phyloP scores from a whole-genome alignment of 306 rosid species.

The Malus asiatica region DNA sequence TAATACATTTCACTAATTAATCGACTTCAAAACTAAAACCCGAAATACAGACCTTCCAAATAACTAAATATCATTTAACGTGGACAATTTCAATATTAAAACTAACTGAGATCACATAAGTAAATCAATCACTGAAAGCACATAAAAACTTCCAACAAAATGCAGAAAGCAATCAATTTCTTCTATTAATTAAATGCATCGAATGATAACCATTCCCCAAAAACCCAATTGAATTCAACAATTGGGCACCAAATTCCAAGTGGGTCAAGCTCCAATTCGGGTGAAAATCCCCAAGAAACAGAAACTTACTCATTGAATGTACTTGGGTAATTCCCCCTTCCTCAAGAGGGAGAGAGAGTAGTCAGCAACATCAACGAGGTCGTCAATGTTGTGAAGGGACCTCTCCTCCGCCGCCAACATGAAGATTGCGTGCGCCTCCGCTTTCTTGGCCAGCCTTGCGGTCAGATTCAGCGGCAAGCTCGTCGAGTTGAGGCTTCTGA shows the following conservation, averaged over 20 bases:
- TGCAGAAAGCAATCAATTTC: not conserved
- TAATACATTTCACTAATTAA: not conserved
- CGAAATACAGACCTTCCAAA: not conserved
- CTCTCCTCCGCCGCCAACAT: constrained; percentile 75
- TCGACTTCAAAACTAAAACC: not conserved
- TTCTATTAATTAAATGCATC: not conserved
- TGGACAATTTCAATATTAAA: not conserved
- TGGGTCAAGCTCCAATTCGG: not conserved
- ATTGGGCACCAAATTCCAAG: not conserved
- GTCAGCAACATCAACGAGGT: constrained; percentile 66
- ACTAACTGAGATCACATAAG: not conserved
- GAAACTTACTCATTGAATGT: constrained; percentile 30
- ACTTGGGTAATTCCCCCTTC: constrained; percentile 43
- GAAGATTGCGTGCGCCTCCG: constrained; percentile 50
- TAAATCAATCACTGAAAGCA: not conserved
- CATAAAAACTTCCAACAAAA: not conserved
- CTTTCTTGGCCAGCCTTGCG: constrained; percentile 62
- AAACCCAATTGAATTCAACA: not conserved
- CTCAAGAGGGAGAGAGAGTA: constrained; percentile 62
- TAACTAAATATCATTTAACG: not conserved
- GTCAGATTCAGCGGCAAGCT: constrained; percentile 52
- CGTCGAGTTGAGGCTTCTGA: constrained; percentile 73
- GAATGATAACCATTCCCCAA: not conserved
- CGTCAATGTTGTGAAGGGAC: constrained; percentile 65
- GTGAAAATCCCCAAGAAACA: not conserved